Conservation (phyloP, 768 basidiomycete species). For the Cubamyces sp. region DNA sequence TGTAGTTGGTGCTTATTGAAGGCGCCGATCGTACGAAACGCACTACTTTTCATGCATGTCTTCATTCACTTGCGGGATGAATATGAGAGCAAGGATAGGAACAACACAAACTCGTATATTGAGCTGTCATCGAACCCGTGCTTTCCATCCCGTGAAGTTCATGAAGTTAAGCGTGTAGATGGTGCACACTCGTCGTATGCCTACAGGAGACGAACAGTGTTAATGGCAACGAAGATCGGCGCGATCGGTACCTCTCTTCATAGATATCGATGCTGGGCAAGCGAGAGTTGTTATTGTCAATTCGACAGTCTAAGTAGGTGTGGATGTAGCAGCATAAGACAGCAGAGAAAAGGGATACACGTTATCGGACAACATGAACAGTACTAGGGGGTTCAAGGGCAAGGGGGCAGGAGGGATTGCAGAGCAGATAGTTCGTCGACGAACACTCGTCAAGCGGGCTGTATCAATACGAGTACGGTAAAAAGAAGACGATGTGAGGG, state of each 20-base stretch:
- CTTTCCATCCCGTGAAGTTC: no score
- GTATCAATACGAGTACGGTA: not conserved
- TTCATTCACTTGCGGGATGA: no score
- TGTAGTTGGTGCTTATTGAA: not conserved
- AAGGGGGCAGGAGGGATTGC: not conserved
- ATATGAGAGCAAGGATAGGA: no score
- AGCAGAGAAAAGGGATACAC: constrained; percentile 5
- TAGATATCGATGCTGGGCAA: no score
- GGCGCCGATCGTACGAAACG: not conserved
- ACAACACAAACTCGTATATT: no score
- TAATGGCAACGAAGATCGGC: not conserved
- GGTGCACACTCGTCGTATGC: no score
- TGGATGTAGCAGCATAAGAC: constrained; percentile 13
- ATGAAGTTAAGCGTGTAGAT: no score
- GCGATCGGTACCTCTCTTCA: no score
- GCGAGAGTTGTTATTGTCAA: not conserved
- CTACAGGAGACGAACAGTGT: no score
- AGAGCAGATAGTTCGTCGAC: not conserved
- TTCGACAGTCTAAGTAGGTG: constrained; percentile 13
- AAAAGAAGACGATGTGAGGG: no score
- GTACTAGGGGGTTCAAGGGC: not conserved
- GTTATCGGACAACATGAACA: constrained; percentile 14
- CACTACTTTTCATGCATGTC: no score
- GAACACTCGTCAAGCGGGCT: not conserved
- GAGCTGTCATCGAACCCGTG: not conserved